These are phyloP conservation scores for Juncus inflexus DNA, from an alignment of 176 grass and related monocot species.

Conservation along the genomic window DNA sequence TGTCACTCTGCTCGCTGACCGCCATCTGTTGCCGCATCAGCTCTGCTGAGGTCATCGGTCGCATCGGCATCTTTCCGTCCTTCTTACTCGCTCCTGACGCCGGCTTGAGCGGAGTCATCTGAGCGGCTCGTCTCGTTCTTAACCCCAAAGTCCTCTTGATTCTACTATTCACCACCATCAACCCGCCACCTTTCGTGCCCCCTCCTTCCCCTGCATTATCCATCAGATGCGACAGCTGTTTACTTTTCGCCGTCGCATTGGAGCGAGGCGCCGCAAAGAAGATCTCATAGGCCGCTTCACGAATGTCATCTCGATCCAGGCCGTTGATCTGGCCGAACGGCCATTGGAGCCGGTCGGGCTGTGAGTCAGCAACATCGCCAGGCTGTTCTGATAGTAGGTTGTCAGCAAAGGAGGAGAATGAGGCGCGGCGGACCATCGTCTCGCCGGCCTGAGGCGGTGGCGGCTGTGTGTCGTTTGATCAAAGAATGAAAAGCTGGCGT, in stretches of 20 bases:
- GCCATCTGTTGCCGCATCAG: conserved; percentile 57
- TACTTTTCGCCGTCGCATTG: conserved; percentile 19
- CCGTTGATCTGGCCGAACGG: conserved; percentile 48
- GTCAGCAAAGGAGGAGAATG: conserved; percentile 20
- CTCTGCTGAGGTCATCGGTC: conserved; percentile 48
- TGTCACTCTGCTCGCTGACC: conserved; percentile 33
- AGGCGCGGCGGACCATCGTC: conserved; percentile 30
- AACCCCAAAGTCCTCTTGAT: conserved; percentile 49
- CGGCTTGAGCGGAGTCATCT: conserved; percentile 34
- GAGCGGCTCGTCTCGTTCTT: conserved; percentile 31
- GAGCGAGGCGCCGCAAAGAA: conserved; percentile 44
- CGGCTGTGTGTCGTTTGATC: conserved; percentile 10
- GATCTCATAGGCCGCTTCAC: conserved; percentile 49
- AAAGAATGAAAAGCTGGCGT: background rate
- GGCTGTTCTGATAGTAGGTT: conserved; percentile 16
- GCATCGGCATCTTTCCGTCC: conserved; percentile 8
- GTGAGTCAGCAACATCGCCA: conserved; percentile 23
- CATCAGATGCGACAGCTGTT: conserved; percentile 3
- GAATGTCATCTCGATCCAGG: conserved; percentile 41
- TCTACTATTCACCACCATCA: conserved; percentile 47
- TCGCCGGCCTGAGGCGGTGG: conserved; percentile 15
- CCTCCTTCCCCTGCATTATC: background rate
- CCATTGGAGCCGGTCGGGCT: conserved; percentile 38
- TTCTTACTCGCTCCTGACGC: conserved; percentile 24
- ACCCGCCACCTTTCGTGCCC: conserved; percentile 4